Base-by-base conservation (phyloP, 371 early-diverging fungal genomes). In the Mucor circinelloides region DNA sequence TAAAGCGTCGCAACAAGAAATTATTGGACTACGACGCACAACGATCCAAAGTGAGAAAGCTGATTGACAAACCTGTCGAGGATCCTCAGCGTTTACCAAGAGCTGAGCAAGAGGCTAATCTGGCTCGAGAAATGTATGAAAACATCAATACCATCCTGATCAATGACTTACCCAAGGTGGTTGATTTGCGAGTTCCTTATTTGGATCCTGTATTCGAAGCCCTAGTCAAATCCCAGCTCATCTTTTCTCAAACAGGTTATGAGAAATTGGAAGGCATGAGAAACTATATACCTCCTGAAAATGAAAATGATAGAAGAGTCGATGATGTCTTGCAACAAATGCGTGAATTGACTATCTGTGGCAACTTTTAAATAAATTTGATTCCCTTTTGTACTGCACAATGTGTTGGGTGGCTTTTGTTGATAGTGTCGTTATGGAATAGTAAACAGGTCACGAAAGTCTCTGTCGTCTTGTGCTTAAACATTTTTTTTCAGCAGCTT, bases 181-280 rank as follows among this genome's bases (percentile, higher is more conserved):
- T 98, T 46, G 92, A 93, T 59, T 67, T 93, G 23, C 86, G 97
- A n/a, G 91, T 95, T 0, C 88, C 93, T 17, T 94, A 93, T 67
- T 70, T 96, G 42, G 94, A 97, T 50, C 97, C 98, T 9, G 91
- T 90, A 2, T 95, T 97, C 71, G 96, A 96, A 74, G 96, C 97
- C 2, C 78, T 97, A 12, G 91, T 96, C 64, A 94, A 94, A 78
- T 80, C 90, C 7, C 95, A 97, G 75, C 73, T 93, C 9, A 81
- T 85, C 42, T 95, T 94, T 79, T 89, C 88, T 54, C 88, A 90
- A 73, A 83, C 84, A 34, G 87, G 91, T 40, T 87, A 87, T 64
- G 83, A 87, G n/a, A 83, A 85, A 62, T 78, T 96, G 63, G 84
- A 87, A 44, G 64, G 61, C 9, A 50, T 80, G 46, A 64, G 77